Base-by-base conservation (phyloP, 257 asterid species). In the Mitragyna speciosa region DNA sequence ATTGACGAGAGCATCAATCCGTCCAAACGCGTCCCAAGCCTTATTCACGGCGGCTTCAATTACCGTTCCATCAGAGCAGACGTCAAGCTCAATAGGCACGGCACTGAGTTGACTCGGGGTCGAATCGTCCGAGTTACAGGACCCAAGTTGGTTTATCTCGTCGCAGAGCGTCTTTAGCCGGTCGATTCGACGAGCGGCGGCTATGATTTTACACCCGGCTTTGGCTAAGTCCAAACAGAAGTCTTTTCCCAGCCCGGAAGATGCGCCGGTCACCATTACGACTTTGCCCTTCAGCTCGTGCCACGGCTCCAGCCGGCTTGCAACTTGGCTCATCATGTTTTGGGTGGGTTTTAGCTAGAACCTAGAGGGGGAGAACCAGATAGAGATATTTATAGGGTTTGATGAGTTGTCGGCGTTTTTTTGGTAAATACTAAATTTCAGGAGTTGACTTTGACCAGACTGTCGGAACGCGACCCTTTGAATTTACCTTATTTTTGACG, bases 21-120 rank as follows among this genome's bases (percentile, higher is more conserved):
- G 83, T 47, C 92, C 97, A 59, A 90, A 92, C 0, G 88, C 90
- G 36, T 83, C 89, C 94, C 94, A 90, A 75, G 95, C 95, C 81
- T 82, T 86, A 74, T 83, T 76, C 51, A 88, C 95, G 1, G 90
- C 81, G 17, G 87, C 86, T 72, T 83, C 88, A 36, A 90, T 80
- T 0, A 78, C 39, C 5, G 84, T 28, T 5, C 82, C 90, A 52
- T 73, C 65, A 5, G 89, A 87, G 70, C 82, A 30, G 59, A 92
- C 77, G 72, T 92, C 95, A 26, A 92, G 95, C 89, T 90, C 92
- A 28, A 90, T 76, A 0, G 92, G 81, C 61, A 82, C 73, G 31
- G 94, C 92, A 45, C 70, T 76, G 66, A 43, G 66, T 28, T 66
- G 65, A 54, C 65, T 19, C 54, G 20, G 12, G 2, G 36, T 26